A percentile compares a stretch with the other conserved stretches of the same genome.
These are phyloP conservation scores for Trichoderma breve DNA, from an alignment of 2,329 filamentous ascomycete genomes.

Conservation along the genomic window DNA sequence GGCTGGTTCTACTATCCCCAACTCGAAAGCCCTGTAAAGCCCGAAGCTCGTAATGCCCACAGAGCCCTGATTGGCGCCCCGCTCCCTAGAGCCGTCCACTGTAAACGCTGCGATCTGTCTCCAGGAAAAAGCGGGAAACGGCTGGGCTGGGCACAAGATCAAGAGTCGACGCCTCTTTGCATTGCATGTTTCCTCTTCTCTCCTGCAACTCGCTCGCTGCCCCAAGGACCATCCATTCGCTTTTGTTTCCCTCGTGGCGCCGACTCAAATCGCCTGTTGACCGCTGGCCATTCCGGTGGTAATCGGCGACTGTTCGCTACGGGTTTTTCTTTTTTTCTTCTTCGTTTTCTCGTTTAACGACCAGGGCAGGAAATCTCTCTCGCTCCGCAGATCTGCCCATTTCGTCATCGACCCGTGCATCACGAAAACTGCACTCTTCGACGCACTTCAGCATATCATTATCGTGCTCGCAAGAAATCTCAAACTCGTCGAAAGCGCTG, in stretches of 20 bases:
- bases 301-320: background rate
- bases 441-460: background rate
- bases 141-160: background rate
- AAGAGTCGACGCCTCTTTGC: background rate
- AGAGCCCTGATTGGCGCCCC: background rate
- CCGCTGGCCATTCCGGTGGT: background rate
- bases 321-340: background rate
- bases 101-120: conserved; percentile 1
- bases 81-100: background rate
- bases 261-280: background rate
- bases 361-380: background rate
- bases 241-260: conserved; percentile 1
- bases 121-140: background rate
- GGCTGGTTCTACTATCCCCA: background rate
- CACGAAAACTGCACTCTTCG: background rate
- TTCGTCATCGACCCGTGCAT: conserved; percentile 16
- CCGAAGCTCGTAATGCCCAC: background rate
- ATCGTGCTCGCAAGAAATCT: background rate
- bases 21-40: background rate
- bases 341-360: background rate
- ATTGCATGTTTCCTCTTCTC: background rate
- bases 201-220: background rate
- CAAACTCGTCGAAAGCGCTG: background rate
- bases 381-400: conserved; percentile 14
- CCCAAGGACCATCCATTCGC: conserved; percentile 1